Evolutionary conservation across 208 protist genomes (phyloP), one percentile per base, ranked within the genome.

Genomic region (Acanthamoeba culbertsoni): DNA sequence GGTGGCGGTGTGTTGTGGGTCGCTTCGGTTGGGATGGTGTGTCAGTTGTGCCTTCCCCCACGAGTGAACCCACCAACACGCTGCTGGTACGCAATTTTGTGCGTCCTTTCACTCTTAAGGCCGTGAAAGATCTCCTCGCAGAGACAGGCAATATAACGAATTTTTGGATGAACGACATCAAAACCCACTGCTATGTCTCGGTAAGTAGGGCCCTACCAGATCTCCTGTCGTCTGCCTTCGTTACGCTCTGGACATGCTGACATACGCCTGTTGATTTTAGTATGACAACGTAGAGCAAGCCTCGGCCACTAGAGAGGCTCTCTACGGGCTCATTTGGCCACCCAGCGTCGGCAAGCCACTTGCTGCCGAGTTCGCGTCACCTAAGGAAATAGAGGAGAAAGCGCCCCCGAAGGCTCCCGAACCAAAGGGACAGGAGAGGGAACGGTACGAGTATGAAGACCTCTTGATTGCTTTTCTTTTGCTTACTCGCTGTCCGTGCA

Each of bases 161-260:
- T 28, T 92, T 92, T n/a, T 92, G 88, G 88, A 92, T 92, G 65
- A 92, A 92, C 46, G 88, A 92, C 46, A 92, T 92, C 88, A 92
- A 92, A 57, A 92, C 88, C 12, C 88, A 92, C 28, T 92, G 88
- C 45, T 92, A 92, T 31, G 88, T 92, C 28, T 82, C 88, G 35
- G 88, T 92, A 79, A 2, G 82, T 65, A 23, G 48, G 42, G 20
- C 43, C 57, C 46, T n/a, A 43, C 65, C 12, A 77, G 16, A 59
- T 59, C 16, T 23, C 14, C 23, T 59, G 51, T 59, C 51, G 16
- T 59, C 51, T 14, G 14, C n/a, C n/a, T n/a, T n/a, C n/a, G n/a
- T n/a, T n/a, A n/a, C n/a, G n/a, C n/a, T n/a, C n/a, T n/a, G n/a
- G n/a, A n/a, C n/a, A n/a, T 59, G 51, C 23, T 59, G 51, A 14